A percentile compares a stretch with the other conserved stretches of the same genome.
Conservation (phyloP, 2,329 filamentous ascomycete species). For the Raffaelea albimanens region DNA sequence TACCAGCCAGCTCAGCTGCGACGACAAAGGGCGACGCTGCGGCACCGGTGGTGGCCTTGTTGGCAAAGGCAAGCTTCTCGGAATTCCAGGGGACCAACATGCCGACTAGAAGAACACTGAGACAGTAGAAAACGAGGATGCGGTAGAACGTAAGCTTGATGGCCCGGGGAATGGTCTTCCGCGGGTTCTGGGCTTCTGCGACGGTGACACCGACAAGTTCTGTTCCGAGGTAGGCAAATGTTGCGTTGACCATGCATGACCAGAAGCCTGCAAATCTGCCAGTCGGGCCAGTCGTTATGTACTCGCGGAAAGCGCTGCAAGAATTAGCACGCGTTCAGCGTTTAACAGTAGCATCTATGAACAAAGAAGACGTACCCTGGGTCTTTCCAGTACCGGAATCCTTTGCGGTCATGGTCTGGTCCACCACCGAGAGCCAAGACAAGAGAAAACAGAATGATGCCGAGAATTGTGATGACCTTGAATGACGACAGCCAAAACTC, state of each 20-base stretch:
- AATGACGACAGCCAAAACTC: slow-evolving; percentile 35
- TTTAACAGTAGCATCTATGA: too few species aligned
- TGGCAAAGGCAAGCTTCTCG: slow-evolving; percentile 18
- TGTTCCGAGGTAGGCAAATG: slow-evolving; percentile 33
- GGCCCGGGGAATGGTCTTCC: slow-evolving; percentile 54
- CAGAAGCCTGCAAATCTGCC: slow-evolving; percentile 8
- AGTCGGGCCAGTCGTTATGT: slow-evolving; percentile 24
- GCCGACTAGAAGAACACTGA: slow-evolving; percentile 38
- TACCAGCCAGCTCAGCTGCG: slow-evolving; percentile 24
- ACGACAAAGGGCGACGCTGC: slow-evolving; percentile 49
- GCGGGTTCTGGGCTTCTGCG: slow-evolving; percentile 57
- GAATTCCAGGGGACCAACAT: slow-evolving; percentile 56
- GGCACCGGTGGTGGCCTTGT: slow-evolving; percentile 28
- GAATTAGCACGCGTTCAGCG: slow-evolving; percentile 9
- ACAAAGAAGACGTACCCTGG: slow-evolving; percentile 29
- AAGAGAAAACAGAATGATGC: slow-evolving; percentile 43
- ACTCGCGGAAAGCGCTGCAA: not conserved
- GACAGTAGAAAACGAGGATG: slow-evolving; percentile 49
- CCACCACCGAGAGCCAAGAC: slow-evolving; percentile 47
- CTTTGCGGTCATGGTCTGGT: slow-evolving; percentile 33
- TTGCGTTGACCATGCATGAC: slow-evolving; percentile 23
- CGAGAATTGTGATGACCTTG: slow-evolving; percentile 39
- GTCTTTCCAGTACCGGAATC: slow-evolving; percentile 32
- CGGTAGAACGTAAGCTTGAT: slow-evolving; percentile 57
- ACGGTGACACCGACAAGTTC: slow-evolving; percentile 61